Percentiles rank a stretch among this genome's conserved stretches.
phyloP scores from a whole-genome alignment of 257 asterid species.

The Lithospermum erythrorhizon region DNA sequence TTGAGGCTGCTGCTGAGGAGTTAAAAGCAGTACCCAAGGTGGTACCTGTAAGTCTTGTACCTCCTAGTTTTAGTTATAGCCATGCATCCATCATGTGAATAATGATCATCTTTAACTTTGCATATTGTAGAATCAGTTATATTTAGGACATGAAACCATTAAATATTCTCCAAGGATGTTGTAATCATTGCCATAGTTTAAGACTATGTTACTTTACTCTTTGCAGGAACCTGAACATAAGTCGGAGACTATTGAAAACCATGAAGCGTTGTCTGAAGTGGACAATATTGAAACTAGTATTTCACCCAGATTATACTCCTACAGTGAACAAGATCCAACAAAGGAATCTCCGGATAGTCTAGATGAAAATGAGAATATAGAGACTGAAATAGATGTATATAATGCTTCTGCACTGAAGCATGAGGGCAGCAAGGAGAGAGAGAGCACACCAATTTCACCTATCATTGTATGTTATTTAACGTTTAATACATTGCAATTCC shows the following conservation, averaged over 20 bases:
- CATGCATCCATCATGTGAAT: background rate
- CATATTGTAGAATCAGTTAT: background rate
- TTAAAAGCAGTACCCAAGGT: conserved; percentile 47
- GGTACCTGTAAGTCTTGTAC: background rate
- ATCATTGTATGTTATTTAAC: conserved; percentile 17
- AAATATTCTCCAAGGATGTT: background rate
- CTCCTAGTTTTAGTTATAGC: background rate
- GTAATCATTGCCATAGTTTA: background rate
- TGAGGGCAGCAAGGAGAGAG: conserved; percentile 15
- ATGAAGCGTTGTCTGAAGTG: conserved; percentile 33
- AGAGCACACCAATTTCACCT: conserved; percentile 7
- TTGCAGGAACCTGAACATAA: conserved; percentile 46
- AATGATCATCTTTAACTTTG: background rate
- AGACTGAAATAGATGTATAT: conserved; percentile 12
- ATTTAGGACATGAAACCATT: background rate
- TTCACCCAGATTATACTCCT: conserved; percentile 9
- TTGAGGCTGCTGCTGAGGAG: conserved; percentile 54
- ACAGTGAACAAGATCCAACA: conserved; percentile 3
- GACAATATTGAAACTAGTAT: conserved; percentile 2
- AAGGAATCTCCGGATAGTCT: conserved; percentile 11
- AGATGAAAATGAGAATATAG: conserved; percentile 14
- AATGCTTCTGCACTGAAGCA: conserved; percentile 10
- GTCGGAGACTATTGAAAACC: conserved; percentile 28
- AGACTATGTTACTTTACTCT: conserved; percentile 3
- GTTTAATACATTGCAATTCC: background rate